phyloP scores from a whole-genome alignment of 768 basidiomycete species.

The Trichaptum fuscoviolaceum region DNA sequence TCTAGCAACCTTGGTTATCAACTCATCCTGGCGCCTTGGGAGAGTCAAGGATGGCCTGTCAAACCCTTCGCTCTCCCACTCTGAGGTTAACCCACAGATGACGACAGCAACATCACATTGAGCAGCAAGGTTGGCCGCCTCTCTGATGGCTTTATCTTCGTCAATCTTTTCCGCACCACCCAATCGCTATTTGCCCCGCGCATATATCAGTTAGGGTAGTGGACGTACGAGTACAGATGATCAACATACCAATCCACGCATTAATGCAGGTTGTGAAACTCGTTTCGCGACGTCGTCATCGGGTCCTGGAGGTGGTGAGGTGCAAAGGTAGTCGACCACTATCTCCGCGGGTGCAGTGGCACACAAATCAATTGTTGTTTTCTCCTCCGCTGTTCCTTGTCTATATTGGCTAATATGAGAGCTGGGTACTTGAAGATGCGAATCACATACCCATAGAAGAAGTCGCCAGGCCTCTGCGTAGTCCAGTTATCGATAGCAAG shows the following conservation, averaged over 20 bases:
- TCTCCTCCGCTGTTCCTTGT: conserved; percentile 64
- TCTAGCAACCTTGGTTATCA: conserved; percentile 44
- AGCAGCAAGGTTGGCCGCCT: conserved; percentile 50
- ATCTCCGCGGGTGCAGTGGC: conserved; percentile 46
- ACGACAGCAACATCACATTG: conserved; percentile 52
- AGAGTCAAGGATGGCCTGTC: conserved; percentile 58
- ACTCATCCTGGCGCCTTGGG: conserved; percentile 55
- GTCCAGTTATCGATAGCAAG: conserved; percentile 28
- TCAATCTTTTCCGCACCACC: conserved; percentile 65
- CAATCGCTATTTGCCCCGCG: conserved; percentile 38
- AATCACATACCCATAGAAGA: conserved; percentile 56
- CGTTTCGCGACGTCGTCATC: conserved; percentile 34
- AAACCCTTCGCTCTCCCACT: conserved; percentile 76
- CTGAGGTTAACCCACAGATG: conserved; percentile 56
- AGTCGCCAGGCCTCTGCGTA: conserved; percentile 48
- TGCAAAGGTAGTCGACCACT: conserved; percentile 63
- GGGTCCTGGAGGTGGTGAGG: conserved; percentile 38
- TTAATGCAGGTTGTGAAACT: conserved; percentile 55
- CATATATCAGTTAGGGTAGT: not conserved
- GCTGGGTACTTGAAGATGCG: not conserved
- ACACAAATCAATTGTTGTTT: conserved; percentile 39
- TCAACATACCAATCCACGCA: conserved; percentile 57
- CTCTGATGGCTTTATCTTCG: conserved; percentile 46
- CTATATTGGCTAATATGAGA: conserved; percentile 21
- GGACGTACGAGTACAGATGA: not conserved